Conservation (phyloP, 768 basidiomycete species). For the Pisolithus sp. region DNA sequence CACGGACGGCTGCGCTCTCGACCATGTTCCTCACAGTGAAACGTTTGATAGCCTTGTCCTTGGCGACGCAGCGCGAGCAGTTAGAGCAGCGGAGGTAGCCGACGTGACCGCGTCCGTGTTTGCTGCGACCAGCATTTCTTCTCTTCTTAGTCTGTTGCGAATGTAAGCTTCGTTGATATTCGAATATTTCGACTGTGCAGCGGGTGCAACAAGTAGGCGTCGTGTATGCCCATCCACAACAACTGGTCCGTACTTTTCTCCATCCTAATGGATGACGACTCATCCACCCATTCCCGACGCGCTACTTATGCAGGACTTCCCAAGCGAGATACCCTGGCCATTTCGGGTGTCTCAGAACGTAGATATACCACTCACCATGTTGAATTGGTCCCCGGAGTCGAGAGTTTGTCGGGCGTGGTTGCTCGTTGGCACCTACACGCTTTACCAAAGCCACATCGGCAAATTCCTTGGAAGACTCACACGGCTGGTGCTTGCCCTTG, state of each 20-base stretch:
- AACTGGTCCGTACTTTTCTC: not conserved
- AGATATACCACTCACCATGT: slow-evolving; percentile 24
- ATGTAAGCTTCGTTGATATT: slow-evolving; percentile 5
- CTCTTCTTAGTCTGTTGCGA: slow-evolving; percentile 87
- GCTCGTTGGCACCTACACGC: slow-evolving; percentile 5
- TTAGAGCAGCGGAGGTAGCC: slow-evolving; percentile 95
- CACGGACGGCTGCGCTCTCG: slow-evolving; percentile 95
- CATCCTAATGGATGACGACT: slow-evolving; percentile 2
- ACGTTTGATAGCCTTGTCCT: slow-evolving; percentile 99
- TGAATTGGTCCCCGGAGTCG: slow-evolving; percentile 17
- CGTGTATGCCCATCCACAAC: not conserved
- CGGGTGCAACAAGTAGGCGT: not conserved
- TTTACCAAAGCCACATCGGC: slow-evolving; percentile 11
- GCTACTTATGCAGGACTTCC: slow-evolving; percentile 5
- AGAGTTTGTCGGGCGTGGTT: slow-evolving; percentile 16
- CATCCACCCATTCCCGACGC: slow-evolving; percentile 6
- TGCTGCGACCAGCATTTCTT: slow-evolving; percentile 99
- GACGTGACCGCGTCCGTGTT: slow-evolving; percentile 97
- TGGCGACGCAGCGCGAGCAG: slow-evolving; percentile 95
- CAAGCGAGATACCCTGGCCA: not conserved
- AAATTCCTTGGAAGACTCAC: slow-evolving; percentile 15
- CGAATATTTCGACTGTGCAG: no score
- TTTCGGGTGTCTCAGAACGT: not conserved
- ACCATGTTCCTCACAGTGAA: slow-evolving; percentile 99
- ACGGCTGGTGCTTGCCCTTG: slow-evolving; percentile 8